Evolutionary conservation across 1,284 basidiomycete species (phyloP).

Genomic region (Paramarasmius palmivorus): DNA sequence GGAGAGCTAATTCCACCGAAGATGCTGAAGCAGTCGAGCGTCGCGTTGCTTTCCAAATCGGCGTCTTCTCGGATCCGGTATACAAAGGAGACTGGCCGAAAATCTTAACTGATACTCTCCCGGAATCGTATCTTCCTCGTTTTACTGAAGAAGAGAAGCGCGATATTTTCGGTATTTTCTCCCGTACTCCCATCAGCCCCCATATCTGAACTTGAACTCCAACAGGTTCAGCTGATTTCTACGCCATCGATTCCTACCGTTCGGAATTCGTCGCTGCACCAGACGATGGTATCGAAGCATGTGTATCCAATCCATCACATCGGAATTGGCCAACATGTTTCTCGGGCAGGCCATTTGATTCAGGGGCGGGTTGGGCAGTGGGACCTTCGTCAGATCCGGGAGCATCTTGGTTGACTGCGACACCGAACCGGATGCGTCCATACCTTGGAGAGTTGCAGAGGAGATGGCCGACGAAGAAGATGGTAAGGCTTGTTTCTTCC

Average conservation of each 20-base stretch:
- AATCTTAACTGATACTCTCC: constrained; percentile 43
- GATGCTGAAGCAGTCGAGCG: constrained; percentile 44
- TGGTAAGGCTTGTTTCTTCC: constrained; percentile 29
- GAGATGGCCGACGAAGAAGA: constrained; percentile 46
- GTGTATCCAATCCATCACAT: constrained; percentile 37
- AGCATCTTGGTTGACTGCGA: constrained; percentile 41
- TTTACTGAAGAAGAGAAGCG: constrained; percentile 43
- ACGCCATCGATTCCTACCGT: constrained; percentile 46
- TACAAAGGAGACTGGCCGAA: constrained; percentile 51
- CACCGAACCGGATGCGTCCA: constrained; percentile 38
- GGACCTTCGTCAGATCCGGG: constrained; percentile 41
- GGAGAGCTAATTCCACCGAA: constrained; percentile 43
- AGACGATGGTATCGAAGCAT: constrained; percentile 37
- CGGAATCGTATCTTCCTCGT: constrained; percentile 41
- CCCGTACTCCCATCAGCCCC: background rate
- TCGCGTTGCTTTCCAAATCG: constrained; percentile 46
- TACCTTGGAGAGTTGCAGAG: constrained; percentile 35
- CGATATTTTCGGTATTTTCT: constrained; percentile 35
- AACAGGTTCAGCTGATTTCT: constrained; percentile 48
- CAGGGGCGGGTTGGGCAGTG: constrained; percentile 44
- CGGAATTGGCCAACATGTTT: constrained; percentile 47
- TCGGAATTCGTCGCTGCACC: constrained; percentile 41
- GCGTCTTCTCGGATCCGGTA: constrained; percentile 43
- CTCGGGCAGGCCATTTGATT: constrained; percentile 35
- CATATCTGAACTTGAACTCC: background rate